phyloP scores from a whole-genome alignment of 116 monocot genomes.

The Cymodocea nodosa region DNA sequence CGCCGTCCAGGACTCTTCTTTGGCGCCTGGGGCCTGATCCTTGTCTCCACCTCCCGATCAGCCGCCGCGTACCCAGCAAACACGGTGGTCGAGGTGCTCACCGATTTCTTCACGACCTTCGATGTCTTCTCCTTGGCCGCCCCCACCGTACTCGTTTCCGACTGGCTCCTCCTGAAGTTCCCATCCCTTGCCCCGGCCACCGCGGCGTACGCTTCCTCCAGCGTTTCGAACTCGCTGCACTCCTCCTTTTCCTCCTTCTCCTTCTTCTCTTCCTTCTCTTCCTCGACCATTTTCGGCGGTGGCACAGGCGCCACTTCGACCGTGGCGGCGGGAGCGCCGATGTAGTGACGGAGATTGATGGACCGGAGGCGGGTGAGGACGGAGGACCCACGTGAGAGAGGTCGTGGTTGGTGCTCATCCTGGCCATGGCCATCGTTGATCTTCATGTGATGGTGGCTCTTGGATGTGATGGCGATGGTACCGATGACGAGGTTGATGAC shows the following conservation, averaged over 20 bases:
- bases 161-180: constrained; percentile 1
- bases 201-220: constrained; percentile 1
- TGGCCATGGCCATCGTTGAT: not conserved
- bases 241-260: not conserved
- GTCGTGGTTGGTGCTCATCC: not conserved
- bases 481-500: constrained; percentile 87
- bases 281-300: too few relatives aligned
- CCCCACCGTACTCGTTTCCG: constrained; percentile 4
- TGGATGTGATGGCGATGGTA: constrained; percentile 71
- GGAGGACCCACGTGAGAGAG: constrained; percentile 5
- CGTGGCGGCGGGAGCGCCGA: not conserved
- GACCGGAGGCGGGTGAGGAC: constrained; percentile 5
- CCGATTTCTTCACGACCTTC: too few relatives aligned
- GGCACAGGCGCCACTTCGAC: too few relatives aligned
- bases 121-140: not conserved
- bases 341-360: constrained; percentile 5
- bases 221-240: not conserved
- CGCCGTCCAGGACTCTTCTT: not conserved
- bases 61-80: constrained; percentile 3
- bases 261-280: not conserved
- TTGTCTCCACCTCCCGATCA: not conserved
- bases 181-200: not conserved
- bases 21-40: not conserved
- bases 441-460: constrained; percentile 1
- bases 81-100: constrained; percentile 14